These are phyloP conservation scores for Climacium dendroides DNA, from an alignment of 225 moss, liverwort and hornwort genomes.

Conservation along the genomic window DNA sequence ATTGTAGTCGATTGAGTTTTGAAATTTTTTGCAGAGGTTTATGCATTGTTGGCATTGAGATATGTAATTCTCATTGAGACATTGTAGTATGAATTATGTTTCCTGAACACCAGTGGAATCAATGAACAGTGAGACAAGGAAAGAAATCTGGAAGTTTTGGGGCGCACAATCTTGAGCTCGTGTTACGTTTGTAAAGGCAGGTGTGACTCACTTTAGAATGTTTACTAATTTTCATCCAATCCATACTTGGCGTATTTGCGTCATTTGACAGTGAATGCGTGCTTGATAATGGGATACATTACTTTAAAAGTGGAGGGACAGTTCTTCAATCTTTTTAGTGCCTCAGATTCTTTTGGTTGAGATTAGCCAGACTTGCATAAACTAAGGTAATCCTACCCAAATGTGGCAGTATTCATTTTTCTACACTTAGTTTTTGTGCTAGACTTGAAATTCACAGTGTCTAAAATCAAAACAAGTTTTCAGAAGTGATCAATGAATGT, in stretches of 20 bases:
- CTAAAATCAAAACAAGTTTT: background rate
- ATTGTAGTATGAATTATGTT: background rate
- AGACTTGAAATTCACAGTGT: background rate
- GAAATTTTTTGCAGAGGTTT: background rate
- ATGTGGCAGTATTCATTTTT: background rate
- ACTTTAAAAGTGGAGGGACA: background rate
- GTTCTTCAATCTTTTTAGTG: background rate
- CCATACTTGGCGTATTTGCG: background rate
- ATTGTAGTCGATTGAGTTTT: background rate
- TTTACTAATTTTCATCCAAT: background rate
- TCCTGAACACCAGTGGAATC: background rate
- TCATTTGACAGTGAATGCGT: background rate
- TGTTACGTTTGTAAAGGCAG: background rate
- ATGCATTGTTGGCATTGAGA: background rate
- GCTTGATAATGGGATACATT: background rate
- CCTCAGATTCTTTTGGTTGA: background rate
- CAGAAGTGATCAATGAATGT: background rate
- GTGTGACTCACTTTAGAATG: background rate
- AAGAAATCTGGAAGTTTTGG: background rate
- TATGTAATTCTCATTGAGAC: background rate
- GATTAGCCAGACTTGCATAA: background rate
- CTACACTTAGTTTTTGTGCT: background rate
- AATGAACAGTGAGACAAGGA: background rate
- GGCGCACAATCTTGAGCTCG: background rate
- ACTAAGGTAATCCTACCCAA: too few relatives aligned